These are phyloP conservation scores for Trichoderma koningii DNA, from an alignment of 2,329 filamentous ascomycete species.

Conservation along the genomic window DNA sequence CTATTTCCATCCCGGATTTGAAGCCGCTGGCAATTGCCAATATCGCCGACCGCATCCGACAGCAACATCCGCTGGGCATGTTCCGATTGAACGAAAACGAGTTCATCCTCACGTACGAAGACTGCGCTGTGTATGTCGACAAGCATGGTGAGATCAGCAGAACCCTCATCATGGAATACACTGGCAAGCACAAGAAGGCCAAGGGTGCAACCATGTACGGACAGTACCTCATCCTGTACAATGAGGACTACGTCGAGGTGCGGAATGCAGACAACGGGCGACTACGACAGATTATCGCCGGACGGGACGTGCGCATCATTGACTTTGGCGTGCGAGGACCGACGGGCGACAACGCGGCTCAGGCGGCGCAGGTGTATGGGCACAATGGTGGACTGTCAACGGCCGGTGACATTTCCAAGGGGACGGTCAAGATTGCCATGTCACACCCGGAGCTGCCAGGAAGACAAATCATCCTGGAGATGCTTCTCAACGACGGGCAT, in stretches of 20 bases:
- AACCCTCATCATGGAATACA: slow-evolving; percentile 97
- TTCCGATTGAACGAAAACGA: slow-evolving; percentile 91
- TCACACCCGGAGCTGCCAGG: slow-evolving; percentile 85
- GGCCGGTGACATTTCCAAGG: slow-evolving; percentile 55
- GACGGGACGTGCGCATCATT: slow-evolving; percentile 83
- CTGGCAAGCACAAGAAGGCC: slow-evolving; percentile 80
- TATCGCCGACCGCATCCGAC: slow-evolving; percentile 80
- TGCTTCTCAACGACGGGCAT: slow-evolving; percentile 89
- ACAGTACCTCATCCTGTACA: slow-evolving; percentile 89
- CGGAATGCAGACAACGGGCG: slow-evolving; percentile 95
- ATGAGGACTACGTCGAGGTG: slow-evolving; percentile 95
- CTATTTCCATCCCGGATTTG: slow-evolving; percentile 89
- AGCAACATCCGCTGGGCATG: slow-evolving; percentile 90
- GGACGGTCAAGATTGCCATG: slow-evolving; percentile 93
- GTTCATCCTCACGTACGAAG: slow-evolving; percentile 90
- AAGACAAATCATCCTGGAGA: slow-evolving; percentile 85
- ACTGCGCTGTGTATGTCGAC: slow-evolving; percentile 96
- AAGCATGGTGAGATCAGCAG: slow-evolving; percentile 96
- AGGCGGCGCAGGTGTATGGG: slow-evolving; percentile 40
- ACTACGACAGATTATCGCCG: slow-evolving; percentile 89
- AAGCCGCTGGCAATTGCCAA: slow-evolving; percentile 76
- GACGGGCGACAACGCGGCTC: slow-evolving; percentile 51
- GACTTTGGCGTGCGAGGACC: slow-evolving; percentile 77
- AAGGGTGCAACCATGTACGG: slow-evolving; percentile 85
- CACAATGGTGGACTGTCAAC: slow-evolving; percentile 41